Conservation (phyloP, 257 asterid genomes). For the Nicotiana knightiana region DNA sequence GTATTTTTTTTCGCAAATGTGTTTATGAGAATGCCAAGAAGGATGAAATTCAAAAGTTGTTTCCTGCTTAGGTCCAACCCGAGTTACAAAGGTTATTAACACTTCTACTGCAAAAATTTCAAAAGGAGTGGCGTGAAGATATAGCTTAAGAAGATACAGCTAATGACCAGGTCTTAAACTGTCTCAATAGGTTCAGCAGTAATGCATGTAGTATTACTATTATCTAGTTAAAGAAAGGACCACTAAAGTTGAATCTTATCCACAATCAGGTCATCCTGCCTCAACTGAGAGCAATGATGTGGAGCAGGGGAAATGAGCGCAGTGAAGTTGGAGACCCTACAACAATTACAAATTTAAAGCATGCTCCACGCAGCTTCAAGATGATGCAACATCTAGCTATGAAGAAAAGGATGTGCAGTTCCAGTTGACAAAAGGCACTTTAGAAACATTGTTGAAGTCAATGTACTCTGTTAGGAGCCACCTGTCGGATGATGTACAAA, state of each 20-base stretch:
- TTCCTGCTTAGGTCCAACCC: conserved; percentile 65
- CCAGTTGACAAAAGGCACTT: conserved; percentile 48
- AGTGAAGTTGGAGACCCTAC: conserved; percentile 28
- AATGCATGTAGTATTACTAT: not conserved
- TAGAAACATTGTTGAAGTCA: conserved; percentile 59
- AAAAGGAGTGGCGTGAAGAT: conserved; percentile 76
- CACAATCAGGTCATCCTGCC: conserved; percentile 32
- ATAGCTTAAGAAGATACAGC: conserved; percentile 29
- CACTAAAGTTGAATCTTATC: not conserved
- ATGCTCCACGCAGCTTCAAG: conserved; percentile 30
- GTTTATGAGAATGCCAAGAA: conserved; percentile 40
- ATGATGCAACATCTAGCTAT: conserved; percentile 26
- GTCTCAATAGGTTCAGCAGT: not conserved
- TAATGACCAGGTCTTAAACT: conserved; percentile 28
- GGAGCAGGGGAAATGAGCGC: conserved; percentile 36
- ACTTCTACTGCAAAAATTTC: conserved; percentile 61
- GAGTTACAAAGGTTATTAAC: conserved; percentile 64
- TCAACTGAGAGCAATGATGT: conserved; percentile 33
- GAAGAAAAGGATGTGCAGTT: conserved; percentile 38
- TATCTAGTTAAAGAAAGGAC: not conserved
- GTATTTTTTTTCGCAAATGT: conserved; percentile 57
- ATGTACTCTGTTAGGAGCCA: conserved; percentile 42
- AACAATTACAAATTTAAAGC: conserved; percentile 35
- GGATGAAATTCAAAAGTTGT: conserved; percentile 56
- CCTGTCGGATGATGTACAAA: conserved; percentile 28